phyloP scores from a whole-genome alignment of 345 rosid genomes.

The Populus euphratica region DNA sequence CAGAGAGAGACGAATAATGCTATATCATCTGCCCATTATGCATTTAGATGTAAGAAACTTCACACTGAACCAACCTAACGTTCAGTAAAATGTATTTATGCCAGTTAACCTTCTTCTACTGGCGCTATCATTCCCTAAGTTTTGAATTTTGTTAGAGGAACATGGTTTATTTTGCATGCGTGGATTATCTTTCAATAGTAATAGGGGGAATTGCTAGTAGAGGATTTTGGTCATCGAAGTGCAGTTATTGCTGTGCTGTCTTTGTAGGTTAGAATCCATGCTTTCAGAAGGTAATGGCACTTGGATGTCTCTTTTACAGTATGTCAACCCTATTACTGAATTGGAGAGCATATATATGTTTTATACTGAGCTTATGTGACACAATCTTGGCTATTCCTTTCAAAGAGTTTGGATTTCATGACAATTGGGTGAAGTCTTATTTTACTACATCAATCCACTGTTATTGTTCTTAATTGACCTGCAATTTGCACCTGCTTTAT shows the following conservation, averaged over 20 bases:
- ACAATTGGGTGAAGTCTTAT: too few relatives aligned
- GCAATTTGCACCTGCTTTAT: too few relatives aligned
- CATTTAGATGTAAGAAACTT: slow-evolving; percentile 58
- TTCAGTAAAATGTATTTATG: not conserved
- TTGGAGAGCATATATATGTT: too few relatives aligned
- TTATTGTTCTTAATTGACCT: too few relatives aligned
- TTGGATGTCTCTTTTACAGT: not conserved
- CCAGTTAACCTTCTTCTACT: not conserved
- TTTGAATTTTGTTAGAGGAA: too few relatives aligned
- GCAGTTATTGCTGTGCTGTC: not conserved
- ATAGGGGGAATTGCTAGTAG: not conserved
- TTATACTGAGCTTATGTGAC: too few relatives aligned
- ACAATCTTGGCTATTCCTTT: too few relatives aligned
- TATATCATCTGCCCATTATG: slow-evolving; percentile 71
- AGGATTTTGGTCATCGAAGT: not conserved
- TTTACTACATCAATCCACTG: too few relatives aligned
- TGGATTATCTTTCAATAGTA: too few relatives aligned
- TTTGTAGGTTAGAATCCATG: not conserved
- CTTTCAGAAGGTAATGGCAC: not conserved
- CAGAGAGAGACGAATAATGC: slow-evolving; percentile 78
- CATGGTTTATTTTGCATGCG: too few relatives aligned
- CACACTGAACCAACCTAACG: slow-evolving; percentile 1
- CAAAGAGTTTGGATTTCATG: too few relatives aligned
- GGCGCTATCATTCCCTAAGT: too few relatives aligned
- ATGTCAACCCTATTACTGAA: not conserved